These are phyloP conservation scores for Somion occarium DNA, from an alignment of 1,284 basidiomycete species.

Conservation along the genomic window DNA sequence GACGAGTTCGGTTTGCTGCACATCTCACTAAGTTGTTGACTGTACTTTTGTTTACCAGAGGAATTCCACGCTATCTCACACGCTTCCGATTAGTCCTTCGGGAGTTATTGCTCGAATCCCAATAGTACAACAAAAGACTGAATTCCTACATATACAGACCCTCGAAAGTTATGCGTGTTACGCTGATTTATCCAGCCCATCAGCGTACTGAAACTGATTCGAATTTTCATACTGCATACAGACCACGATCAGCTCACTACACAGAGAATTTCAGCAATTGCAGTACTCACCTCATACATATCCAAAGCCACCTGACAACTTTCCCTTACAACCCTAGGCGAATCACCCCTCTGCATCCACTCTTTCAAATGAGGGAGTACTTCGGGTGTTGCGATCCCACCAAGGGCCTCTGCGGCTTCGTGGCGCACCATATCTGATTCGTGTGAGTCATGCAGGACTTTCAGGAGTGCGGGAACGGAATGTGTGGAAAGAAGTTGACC, in stretches of 20 bases:
- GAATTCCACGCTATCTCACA: no score
- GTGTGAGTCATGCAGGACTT: constrained; percentile 64
- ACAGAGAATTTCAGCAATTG: not conserved
- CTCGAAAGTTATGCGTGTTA: not conserved
- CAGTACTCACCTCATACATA: constrained; percentile 84
- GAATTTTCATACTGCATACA: constrained; percentile 80
- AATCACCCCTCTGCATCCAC: constrained; percentile 76
- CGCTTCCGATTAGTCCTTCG: no score
- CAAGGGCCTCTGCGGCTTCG: constrained; percentile 97
- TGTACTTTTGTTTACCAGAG: no score
- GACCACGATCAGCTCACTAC: not conserved
- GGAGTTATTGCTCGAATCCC: no score
- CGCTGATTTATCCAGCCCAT: constrained; percentile 25
- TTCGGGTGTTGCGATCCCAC: constrained; percentile 91
- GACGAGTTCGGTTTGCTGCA: no score
- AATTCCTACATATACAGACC: not conserved
- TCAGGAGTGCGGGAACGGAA: constrained; percentile 82
- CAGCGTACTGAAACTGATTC: constrained; percentile 82
- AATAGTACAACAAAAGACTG: no score
- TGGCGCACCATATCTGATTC: constrained; percentile 99
- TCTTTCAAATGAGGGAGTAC: constrained; percentile 84
- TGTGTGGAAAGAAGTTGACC: constrained; percentile 91
- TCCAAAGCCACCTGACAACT: constrained; percentile 97
- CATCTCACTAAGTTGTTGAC: no score
- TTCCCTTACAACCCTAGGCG: constrained; percentile 89